These are phyloP conservation scores for Sistotremastrum niveocremeum DNA, from an alignment of 768 basidiomycete species.

Conservation along the genomic window DNA sequence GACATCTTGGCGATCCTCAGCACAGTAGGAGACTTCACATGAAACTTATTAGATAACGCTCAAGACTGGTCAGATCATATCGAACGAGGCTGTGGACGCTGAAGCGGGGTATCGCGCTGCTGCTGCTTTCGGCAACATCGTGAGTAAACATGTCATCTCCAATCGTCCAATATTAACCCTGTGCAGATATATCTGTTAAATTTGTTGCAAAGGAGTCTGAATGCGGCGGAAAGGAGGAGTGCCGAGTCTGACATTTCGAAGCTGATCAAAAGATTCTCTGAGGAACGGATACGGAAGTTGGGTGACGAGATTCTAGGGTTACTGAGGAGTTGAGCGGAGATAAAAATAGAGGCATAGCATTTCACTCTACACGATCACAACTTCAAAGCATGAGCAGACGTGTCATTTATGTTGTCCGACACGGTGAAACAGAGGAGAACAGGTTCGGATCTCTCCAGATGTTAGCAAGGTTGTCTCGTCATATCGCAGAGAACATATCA, in stretches of 20 bases:
- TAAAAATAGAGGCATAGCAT: background rate
- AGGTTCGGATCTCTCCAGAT: slow-evolving; percentile 5
- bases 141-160: slow-evolving; percentile 18
- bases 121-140: slow-evolving; percentile 64
- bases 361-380: no score
- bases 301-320: slow-evolving; percentile 34
- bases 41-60: slow-evolving; percentile 55
- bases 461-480: background rate
- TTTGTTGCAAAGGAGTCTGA: no score
- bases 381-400: no score
- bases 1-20: background rate
- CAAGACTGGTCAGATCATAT: slow-evolving; percentile 17
- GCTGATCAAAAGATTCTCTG: slow-evolving; percentile 36
- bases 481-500: slow-evolving; percentile 24
- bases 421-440: slow-evolving; percentile 71
- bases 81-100: slow-evolving; percentile 38
- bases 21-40: background rate
- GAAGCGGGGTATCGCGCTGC: slow-evolving; percentile 60
- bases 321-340: slow-evolving; percentile 14
- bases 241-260: slow-evolving; percentile 22
- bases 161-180: slow-evolving; percentile 3
- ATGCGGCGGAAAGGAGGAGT: no score
- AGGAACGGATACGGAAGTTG: slow-evolving; percentile 43
- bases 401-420: slow-evolving; percentile 50
- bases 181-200: slow-evolving; percentile 37